Evolutionary conservation across 2,329 filamentous ascomycete species (phyloP), one percentile per base, ranked within the genome.

Genomic region (Aureobasidium mangrovei): DNA sequence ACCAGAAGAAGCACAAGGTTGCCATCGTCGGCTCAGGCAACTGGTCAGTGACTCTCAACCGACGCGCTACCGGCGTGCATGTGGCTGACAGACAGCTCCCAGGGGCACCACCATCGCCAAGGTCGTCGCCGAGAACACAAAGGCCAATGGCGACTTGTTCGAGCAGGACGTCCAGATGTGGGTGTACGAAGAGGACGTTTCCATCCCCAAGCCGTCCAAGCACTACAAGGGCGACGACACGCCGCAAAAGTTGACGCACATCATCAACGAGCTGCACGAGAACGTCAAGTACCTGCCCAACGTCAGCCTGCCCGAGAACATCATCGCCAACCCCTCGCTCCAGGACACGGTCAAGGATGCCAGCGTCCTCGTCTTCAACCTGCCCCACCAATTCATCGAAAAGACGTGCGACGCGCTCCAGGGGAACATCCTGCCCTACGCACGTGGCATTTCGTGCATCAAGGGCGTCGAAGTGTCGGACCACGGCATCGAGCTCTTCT

Each of bases 21-120:
- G 91, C 90, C 58, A 82, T 98, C 51, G 82, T 98, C 61, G 93
- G 93, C 63, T 97, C 91, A 51, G 93, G 93, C 65, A 98, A 98
- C 72, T 98, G 93, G 90, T 91, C 76, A 58, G 77, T 51, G 28
- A 35, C 46, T 29, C 24, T 32, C 40, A 40, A 6, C 3, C 28
- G 7, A 7, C 28, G 26, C 18, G 9, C 8, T 24, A 33, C 9
- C 24, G 8, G 33, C 39, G 26, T 4, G 32, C 3, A 8, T n/a
- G 2, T 9, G 29, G 27, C 4, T 26, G 26, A 48, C 53, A 48
- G 44, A 54, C 43, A 39, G 4, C 9, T 28, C 12, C 35, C 57
- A 93, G 88, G 91, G 93, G 93, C 64, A 95, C 90, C 57, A 95
- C 93, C 57, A 96, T 98, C 72, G 84, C 91, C 69, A 98, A 98